Base-by-base conservation (phyloP, 2,329 filamentous ascomycete genomes). In the Xylogone sp. region DNA sequence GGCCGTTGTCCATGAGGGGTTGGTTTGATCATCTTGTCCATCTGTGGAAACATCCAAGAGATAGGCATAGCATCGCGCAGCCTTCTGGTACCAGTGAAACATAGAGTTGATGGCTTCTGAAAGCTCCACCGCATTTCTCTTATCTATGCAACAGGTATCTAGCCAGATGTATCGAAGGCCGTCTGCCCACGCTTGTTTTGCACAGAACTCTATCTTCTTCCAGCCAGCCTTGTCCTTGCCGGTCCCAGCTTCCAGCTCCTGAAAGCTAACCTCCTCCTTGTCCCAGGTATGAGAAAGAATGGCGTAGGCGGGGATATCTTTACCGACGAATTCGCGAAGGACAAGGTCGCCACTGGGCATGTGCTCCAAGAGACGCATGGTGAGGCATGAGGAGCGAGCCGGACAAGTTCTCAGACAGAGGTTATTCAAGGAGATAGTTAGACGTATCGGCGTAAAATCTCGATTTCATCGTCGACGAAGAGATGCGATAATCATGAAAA, bases 341-440 rank as follows among this genome's bases (percentile, higher is more conserved):
- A 58, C 53, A 49, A 61, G 57, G 51, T 58, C 54, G 57, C 59
- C 55, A 45, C 59, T 48, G 50, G 50, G 49, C 54, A 56, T 61
- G 52, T 50, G 54, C 42, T 59, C 52, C 31, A 61, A 55, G 48
- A 61, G 54, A 53, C 55, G 59, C 55, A 61, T 54, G 7, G 27
- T 31, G 27, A 43, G 21, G 42, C 27, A 31, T 31, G 8, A 31
- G 27, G 27, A 31, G 13, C 27, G 13, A 13, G 27, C 27, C 27
- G 27, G 27, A 13, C 27, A 31, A n/a, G 27, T 31, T 31, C 13
- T 31, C 27, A 13, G 27, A 31, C 27, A 50, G 53, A 43, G 56
- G 56, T 45, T 53, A 59, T 60, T 44, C 31, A 48, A 8, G 52
- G 51, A 47, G n/a, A n/a, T n/a, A n/a, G n/a, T n/a, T n/a, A n/a